Conservation (phyloP, 768 basidiomycete genomes). For the Tephrocybe sp. region DNA sequence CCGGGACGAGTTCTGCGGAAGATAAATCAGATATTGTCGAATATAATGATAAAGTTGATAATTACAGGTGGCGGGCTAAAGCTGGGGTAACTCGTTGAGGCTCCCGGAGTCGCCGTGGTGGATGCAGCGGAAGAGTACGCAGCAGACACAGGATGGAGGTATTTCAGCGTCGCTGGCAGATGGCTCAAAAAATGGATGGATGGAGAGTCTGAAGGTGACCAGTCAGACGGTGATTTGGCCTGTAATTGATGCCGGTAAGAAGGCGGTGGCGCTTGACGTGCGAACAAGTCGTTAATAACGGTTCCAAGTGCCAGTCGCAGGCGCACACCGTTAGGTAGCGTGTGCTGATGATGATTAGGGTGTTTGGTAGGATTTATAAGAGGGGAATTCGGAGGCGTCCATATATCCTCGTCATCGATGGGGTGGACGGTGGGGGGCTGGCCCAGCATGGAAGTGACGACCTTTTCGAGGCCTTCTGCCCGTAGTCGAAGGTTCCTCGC, state of each 20-base stretch:
- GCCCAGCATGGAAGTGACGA: slow-evolving; percentile 77
- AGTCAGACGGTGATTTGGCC: slow-evolving; percentile 22
- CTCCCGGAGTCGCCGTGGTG: slow-evolving; percentile 19
- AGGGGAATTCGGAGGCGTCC: slow-evolving; percentile 54
- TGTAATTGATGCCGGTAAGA: slow-evolving; percentile 38
- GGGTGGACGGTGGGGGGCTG: slow-evolving; percentile 71
- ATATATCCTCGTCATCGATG: slow-evolving; percentile 51
- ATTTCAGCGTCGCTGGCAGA: slow-evolving; percentile 24
- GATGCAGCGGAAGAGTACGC: not conserved
- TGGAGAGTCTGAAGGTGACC: slow-evolving; percentile 23
- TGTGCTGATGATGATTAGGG: slow-evolving; percentile 46
- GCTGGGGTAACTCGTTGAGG: slow-evolving; percentile 18
- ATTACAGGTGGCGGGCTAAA: slow-evolving; percentile 14
- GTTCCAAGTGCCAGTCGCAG: slow-evolving; percentile 74
- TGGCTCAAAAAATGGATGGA: slow-evolving; percentile 18
- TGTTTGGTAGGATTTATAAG: slow-evolving; percentile 35
- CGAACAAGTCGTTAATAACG: slow-evolving; percentile 81
- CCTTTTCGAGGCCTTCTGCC: slow-evolving; percentile 82
- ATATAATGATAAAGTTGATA: not conserved
- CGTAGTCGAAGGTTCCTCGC: slow-evolving; percentile 68
- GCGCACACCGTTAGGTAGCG: slow-evolving; percentile 78
- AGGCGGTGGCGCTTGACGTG: slow-evolving; percentile 63
- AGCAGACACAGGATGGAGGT: slow-evolving; percentile 23
- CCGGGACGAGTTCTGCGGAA: slow-evolving; percentile 5
- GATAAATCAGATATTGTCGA: slow-evolving; percentile 8